Evolutionary conservation across 2,329 filamentous ascomycete species (phyloP), one percentile per base, ranked within the genome.

Genomic region (Cercospora berteroae): DNA sequence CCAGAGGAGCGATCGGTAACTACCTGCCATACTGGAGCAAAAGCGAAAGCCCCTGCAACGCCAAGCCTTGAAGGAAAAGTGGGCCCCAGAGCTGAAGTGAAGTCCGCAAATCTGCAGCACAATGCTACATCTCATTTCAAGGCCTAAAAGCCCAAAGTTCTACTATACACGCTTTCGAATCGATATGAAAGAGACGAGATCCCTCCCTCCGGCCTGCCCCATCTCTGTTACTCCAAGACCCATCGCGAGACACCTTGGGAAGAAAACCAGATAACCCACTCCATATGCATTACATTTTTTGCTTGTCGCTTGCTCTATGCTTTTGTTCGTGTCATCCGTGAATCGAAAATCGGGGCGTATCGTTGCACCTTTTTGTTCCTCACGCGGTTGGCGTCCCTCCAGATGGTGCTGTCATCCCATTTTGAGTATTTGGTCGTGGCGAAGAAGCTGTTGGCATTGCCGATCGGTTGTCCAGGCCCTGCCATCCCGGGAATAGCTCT

Each of bases 401-500:
- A 18, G 36, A 60, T 39, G 58, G 59, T 61, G 36, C 59, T 63
- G 60, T 66, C 59, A 65, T 65, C 27, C 67, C 67, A 63, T 69
- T 69, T 23, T 52, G 56, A 13, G 48, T 36, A 8, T 33, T 42
- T 18, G 66, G 69, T 50, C 67, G 65, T 6, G 70, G 70, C 9
- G 67, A 69, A 8, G 64, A 61, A 20, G 69, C 66, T 23, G 69
- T 65, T 9, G 65, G 61, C n/a, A 60, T 62, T 60, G 55, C 55
- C 20, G 56, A 58, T 13, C 67, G 60, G 7, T 63, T 56, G 23
- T 73, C 70, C 23, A 72, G 52, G 4, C 75, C 77, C 13, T 60
- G 60, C 82, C 83, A 84, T 8, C 80, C 81, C 1, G 83, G 82
- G 64, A 83, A 84, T 12, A 84, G 74, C 31, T 77, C 75, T 66